Conservation (phyloP, 257 asterid species). For the Cordia subcordata region DNA sequence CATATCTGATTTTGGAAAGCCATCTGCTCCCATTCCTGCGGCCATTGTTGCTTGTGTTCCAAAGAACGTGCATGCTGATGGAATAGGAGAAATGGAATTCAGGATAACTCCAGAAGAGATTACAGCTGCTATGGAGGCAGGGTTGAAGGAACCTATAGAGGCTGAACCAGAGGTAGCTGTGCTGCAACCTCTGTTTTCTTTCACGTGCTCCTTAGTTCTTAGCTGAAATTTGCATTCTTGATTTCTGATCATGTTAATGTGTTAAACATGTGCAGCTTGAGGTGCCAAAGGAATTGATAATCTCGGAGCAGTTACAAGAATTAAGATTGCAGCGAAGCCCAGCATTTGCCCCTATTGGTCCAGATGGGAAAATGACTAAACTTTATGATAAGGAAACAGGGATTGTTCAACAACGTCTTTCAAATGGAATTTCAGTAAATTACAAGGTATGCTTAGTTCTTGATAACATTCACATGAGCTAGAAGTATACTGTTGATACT, state of each 20-base stretch:
- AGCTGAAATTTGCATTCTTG: not conserved
- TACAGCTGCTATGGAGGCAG: slow-evolving; percentile 74
- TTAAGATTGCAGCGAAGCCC: slow-evolving; percentile 50
- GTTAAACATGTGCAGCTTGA: slow-evolving; percentile 59
- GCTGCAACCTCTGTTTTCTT: slow-evolving; percentile 2
- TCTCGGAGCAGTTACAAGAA: slow-evolving; percentile 55
- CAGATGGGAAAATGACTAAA: slow-evolving; percentile 47
- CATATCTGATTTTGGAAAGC: slow-evolving; percentile 88
- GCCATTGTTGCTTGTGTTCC: slow-evolving; percentile 99
- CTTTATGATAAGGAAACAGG: slow-evolving; percentile 80
- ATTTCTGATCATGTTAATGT: not conserved
- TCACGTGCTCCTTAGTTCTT: not conserved
- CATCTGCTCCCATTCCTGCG: slow-evolving; percentile 91
- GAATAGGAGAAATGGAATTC: slow-evolving; percentile 81
- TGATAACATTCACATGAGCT: not conserved
- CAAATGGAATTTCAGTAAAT: slow-evolving; percentile 96
- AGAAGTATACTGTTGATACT: too few species aligned
- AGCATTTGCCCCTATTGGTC: slow-evolving; percentile 61
- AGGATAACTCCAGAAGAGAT: slow-evolving; percentile 78
- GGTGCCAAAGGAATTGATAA: slow-evolving; percentile 85
- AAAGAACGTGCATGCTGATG: slow-evolving; percentile 72
- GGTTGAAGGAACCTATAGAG: slow-evolving; percentile 84
- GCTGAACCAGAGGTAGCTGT: slow-evolving; percentile 89
- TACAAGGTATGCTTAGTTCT: slow-evolving; percentile 52
- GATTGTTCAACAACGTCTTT: slow-evolving; percentile 79